Percentiles rank a stretch among this genome's conserved stretches.
phyloP scores from a whole-genome alignment of 352 stramenopile species.

The Pythium diclinum region DNA sequence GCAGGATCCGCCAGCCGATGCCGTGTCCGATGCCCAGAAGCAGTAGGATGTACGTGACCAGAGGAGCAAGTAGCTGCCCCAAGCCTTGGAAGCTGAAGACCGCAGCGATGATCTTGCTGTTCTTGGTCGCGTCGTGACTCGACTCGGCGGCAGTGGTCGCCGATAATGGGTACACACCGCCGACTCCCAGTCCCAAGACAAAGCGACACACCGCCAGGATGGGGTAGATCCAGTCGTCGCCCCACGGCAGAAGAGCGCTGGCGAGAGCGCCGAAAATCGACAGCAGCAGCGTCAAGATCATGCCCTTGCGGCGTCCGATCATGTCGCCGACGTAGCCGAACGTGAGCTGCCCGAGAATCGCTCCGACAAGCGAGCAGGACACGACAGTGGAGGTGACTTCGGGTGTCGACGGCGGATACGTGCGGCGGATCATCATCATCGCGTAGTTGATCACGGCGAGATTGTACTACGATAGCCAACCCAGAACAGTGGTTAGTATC shows the following conservation, averaged over 20 bases:
- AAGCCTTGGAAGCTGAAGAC: constrained; percentile 71
- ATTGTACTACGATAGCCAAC: constrained; percentile 54
- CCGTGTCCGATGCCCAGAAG: constrained; percentile 29
- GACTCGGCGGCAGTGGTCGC: constrained; percentile 64
- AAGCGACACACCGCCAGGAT: constrained; percentile 67
- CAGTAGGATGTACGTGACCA: constrained; percentile 64
- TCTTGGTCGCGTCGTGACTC: constrained; percentile 42
- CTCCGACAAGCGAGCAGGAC: constrained; percentile 51
- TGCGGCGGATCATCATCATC: constrained; percentile 40
- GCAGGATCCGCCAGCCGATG: constrained; percentile 53
- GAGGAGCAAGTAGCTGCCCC: constrained; percentile 51
- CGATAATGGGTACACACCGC: constrained; percentile 80
- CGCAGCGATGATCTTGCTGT: constrained; percentile 61
- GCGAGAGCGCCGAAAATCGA: constrained; percentile 55
- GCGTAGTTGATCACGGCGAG: constrained; percentile 58
- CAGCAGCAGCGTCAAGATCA: constrained; percentile 76
- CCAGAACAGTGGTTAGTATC: background rate
- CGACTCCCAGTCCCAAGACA: constrained; percentile 71
- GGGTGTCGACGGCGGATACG: constrained; percentile 48
- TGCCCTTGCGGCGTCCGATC: constrained; percentile 61
- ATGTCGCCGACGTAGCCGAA: constrained; percentile 78
- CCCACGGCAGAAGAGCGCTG: constrained; percentile 61
- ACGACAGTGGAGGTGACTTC: constrained; percentile 56
- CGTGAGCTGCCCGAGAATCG: constrained; percentile 75
- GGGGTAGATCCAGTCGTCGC: constrained; percentile 51